A percentile compares a stretch with the other conserved stretches of the same genome.
These are phyloP conservation scores for Olyra latifolia DNA, from an alignment of 176 grass and related monocot genomes.

Conservation along the genomic window DNA sequence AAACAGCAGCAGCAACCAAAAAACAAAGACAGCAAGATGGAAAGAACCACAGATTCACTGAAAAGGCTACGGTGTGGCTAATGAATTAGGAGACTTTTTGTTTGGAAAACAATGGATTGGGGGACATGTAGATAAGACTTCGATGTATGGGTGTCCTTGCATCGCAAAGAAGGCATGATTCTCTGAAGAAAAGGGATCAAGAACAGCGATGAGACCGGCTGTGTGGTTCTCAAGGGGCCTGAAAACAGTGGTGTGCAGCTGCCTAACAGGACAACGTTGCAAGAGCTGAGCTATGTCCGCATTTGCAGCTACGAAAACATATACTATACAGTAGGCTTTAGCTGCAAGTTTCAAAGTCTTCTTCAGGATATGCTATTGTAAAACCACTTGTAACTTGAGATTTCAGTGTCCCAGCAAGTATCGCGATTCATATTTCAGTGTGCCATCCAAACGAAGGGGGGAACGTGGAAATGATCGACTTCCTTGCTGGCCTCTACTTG, in stretches of 20 bases:
- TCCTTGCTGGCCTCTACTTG: not conserved
- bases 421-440: not conserved
- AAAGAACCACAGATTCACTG: not conserved
- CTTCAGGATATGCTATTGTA: not conserved
- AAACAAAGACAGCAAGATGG: not conserved
- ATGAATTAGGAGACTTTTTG: not conserved
- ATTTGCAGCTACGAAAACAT: not conserved
- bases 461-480: not conserved
- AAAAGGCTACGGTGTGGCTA: not conserved
- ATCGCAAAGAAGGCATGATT: not conserved
- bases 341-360: constrained; percentile 28
- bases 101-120: too few relatives aligned
- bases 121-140: constrained; percentile 8
- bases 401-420: not conserved
- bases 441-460: not conserved
- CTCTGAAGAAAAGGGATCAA: not conserved
- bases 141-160: constrained; percentile 4
- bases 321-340: not conserved
- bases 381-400: not conserved
- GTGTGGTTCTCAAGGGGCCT: not conserved
- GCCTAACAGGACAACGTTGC: constrained; percentile 44
- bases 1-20: not conserved
- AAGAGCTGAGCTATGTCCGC: constrained; percentile 20
- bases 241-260: not conserved
- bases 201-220: not conserved